Percentiles rank a stretch among this genome's conserved stretches.
phyloP scores from a whole-genome alignment of 768 basidiomycete species.

The Serendipita sp. region DNA sequence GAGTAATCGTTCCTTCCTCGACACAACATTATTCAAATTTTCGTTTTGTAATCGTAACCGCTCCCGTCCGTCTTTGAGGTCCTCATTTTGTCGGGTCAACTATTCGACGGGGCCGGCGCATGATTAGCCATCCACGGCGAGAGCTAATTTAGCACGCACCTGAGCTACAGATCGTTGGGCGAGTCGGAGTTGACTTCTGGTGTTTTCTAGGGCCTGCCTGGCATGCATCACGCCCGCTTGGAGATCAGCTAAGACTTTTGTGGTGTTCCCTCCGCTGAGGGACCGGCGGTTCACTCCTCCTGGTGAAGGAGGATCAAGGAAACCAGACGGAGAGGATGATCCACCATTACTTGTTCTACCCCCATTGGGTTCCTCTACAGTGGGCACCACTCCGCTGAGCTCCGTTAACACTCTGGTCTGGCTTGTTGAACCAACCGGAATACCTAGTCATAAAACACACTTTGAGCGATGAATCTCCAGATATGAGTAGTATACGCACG shows the following conservation, averaged over 20 bases:
- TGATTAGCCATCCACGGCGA: background rate
- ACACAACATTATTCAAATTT: slow-evolving; percentile 73
- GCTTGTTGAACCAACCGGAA: slow-evolving; percentile 27
- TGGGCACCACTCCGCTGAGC: slow-evolving; percentile 27
- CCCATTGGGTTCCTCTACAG: background rate
- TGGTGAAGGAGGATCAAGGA: slow-evolving; percentile 32
- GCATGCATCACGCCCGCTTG: slow-evolving; percentile 72
- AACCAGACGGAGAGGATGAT: slow-evolving; percentile 20
- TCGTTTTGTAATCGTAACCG: slow-evolving; percentile 73
- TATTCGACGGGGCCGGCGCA: background rate
- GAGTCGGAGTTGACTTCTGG: slow-evolving; percentile 63
- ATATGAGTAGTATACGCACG: slow-evolving; percentile 22
- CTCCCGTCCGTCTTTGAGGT: slow-evolving; percentile 76
- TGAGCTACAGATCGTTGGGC: slow-evolving; percentile 75
- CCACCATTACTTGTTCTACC: slow-evolving; percentile 17
- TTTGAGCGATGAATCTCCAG: no score
- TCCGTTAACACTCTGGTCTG: slow-evolving; percentile 76
- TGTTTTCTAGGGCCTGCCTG: slow-evolving; percentile 70
- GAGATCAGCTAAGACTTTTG: slow-evolving; percentile 75
- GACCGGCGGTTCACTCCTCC: slow-evolving; percentile 23
- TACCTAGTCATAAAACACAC: no score
- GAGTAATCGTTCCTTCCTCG: slow-evolving; percentile 69
- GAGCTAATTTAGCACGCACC: slow-evolving; percentile 11
- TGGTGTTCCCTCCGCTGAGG: slow-evolving; percentile 35
- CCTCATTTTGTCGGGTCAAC: slow-evolving; percentile 72